Evolutionary conservation across 805 yeast species (phyloP).

Genomic region (Candida pseudoglaebosa): DNA sequence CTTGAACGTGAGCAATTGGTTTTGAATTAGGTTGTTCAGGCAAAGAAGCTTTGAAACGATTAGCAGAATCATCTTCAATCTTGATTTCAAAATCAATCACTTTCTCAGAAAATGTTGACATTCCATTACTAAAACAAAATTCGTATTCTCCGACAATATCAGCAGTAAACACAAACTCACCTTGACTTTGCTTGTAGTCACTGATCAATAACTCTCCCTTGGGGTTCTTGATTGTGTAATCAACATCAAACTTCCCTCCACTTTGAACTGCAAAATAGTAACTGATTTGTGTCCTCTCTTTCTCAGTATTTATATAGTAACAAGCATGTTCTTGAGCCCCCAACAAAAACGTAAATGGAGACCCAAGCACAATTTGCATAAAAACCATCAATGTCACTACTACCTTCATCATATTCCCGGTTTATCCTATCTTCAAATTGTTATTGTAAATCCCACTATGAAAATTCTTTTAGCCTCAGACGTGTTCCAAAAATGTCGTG

Average conservation of each 20-base stretch:
- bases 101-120: slow-evolving; percentile 79
- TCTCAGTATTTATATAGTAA: slow-evolving; percentile 63
- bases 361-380: slow-evolving; percentile 32
- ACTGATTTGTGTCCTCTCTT: slow-evolving; percentile 56
- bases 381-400: slow-evolving; percentile 18
- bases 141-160: slow-evolving; percentile 73
- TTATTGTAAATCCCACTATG: neutral
- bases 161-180: slow-evolving; percentile 72
- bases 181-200: slow-evolving; percentile 67
- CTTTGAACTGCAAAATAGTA: slow-evolving; percentile 81
- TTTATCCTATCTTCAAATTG: neutral
- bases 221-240: slow-evolving; percentile 62
- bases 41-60: slow-evolving; percentile 53
- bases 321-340: slow-evolving; percentile 76
- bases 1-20: slow-evolving; percentile 50
- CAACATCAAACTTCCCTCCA: slow-evolving; percentile 78
- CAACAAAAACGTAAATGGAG: slow-evolving; percentile 69
- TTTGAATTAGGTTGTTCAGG: slow-evolving; percentile 49
- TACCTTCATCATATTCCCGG: neutral
- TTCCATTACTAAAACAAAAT: slow-evolving; percentile 79
- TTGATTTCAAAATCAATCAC: slow-evolving; percentile 79
- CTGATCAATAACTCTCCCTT: slow-evolving; percentile 47
- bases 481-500: neutral
- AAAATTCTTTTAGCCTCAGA: neutral
- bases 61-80: slow-evolving; percentile 34